Percentiles rank a stretch among this genome's conserved stretches.
Evolutionary conservation across 306 rosid species (phyloP).

Genomic region (Rosa chinensis): DNA sequence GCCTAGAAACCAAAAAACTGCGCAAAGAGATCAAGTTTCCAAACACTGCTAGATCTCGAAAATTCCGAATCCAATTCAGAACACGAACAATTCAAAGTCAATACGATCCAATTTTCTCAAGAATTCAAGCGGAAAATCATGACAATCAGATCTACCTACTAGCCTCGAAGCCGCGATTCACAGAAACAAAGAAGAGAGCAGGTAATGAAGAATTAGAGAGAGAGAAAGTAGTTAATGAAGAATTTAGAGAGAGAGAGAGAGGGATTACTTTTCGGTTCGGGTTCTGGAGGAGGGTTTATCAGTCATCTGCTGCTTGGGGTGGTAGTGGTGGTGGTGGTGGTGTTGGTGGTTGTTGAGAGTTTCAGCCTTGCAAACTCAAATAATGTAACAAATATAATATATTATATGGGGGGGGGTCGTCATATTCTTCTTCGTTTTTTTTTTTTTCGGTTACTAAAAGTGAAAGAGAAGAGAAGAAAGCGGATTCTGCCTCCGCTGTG

Average conservation of each 20-base stretch:
- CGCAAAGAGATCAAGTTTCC: slow-evolving; percentile 12
- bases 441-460: background rate
- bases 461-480: no score
- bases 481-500: background rate
- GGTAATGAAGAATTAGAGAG: background rate
- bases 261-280: background rate
- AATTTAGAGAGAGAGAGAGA: background rate
- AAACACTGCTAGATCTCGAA: background rate
- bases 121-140: background rate
- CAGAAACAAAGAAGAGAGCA: background rate
- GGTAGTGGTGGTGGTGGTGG: background rate
- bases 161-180: background rate
- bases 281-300: slow-evolving; percentile 11
- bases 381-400: background rate
- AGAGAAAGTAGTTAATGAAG: background rate
- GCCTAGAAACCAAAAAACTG: no score
- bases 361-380: background rate
- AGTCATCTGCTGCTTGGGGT: slow-evolving; percentile 1
- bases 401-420: no score
- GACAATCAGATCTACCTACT: background rate
- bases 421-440: background rate
- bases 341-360: background rate
- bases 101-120: background rate
- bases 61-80: background rate
- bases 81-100: background rate